These are phyloP conservation scores for Lablab purpureus DNA, from an alignment of 306 rosid genomes.

Conservation along the genomic window DNA sequence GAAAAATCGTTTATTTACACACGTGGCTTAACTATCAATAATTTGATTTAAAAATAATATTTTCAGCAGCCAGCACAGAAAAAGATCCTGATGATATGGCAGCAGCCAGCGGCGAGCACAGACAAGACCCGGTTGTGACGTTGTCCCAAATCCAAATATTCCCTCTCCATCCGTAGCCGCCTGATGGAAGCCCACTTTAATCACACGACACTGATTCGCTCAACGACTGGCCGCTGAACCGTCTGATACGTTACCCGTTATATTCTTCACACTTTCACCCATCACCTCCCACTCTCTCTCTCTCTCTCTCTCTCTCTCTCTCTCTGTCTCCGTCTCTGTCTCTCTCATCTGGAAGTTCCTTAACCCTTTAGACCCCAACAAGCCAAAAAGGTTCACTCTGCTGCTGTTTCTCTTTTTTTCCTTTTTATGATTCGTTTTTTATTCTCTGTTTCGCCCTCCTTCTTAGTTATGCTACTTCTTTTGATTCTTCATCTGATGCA, in stretches of 20 bases:
- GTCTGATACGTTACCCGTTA: background rate
- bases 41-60: background rate
- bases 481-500: conserved; percentile 2
- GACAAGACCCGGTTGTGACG: background rate
- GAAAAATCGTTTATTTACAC: background rate
- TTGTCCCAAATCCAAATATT: background rate
- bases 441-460: background rate
- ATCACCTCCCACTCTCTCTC: background rate
- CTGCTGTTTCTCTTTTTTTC: background rate
- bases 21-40: background rate
- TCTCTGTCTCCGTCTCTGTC: background rate
- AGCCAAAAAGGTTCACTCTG: background rate
- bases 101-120: background rate
- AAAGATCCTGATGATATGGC: background rate
- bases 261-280: background rate
- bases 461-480: background rate
- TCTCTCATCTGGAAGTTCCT: background rate
- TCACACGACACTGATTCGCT: conserved; percentile 36
- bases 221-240: conserved; percentile 40
- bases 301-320: background rate
- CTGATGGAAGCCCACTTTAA: conserved; percentile 8
- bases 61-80: conserved; percentile 2
- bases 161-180: conserved; percentile 39
- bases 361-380: background rate
- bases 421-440: background rate